Conservation (phyloP, 2,329 filamentous ascomycete genomes). For the Didymella pinodella region DNA sequence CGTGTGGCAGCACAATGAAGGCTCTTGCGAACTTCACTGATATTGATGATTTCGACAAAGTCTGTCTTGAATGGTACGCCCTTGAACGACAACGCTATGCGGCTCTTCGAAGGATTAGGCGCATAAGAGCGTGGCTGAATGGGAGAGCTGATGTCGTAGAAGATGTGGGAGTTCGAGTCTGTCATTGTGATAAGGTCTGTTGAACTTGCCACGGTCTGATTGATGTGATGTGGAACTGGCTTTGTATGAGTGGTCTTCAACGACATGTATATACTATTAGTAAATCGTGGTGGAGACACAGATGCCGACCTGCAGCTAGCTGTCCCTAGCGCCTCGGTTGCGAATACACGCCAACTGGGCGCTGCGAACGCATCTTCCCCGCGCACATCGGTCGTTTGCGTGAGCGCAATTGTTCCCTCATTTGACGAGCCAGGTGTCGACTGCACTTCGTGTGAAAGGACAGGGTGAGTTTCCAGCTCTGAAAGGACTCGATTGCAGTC, state of each 20-base stretch:
- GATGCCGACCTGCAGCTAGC: neutral
- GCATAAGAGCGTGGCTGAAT: conserved; percentile 51
- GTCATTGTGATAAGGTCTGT: neutral
- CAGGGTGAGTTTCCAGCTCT: neutral
- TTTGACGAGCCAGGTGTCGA: neutral
- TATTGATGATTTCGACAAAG: conserved; percentile 64
- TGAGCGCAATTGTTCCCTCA: neutral
- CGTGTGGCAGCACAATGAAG: conserved; percentile 58
- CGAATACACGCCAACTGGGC: neutral
- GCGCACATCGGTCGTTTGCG: neutral
- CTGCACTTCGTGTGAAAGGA: neutral
- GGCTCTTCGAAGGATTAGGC: conserved; percentile 62
- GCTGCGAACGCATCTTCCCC: conserved; percentile 1
- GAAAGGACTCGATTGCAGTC: neutral
- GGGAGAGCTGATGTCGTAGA: conserved; percentile 60
- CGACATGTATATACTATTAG: conserved; percentile 2
- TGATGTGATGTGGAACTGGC: neutral
- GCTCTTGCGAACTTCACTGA: conserved; percentile 53
- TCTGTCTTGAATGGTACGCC: conserved; percentile 56
- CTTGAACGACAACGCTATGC: conserved; percentile 61
- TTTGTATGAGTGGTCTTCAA: neutral
- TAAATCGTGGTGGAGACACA: neutral
- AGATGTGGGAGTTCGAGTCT: conserved; percentile 21
- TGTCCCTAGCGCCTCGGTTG: neutral
- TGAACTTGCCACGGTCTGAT: neutral